phyloP scores from a whole-genome alignment of 2,329 filamentous ascomycete species.

The Epichloe scottii region DNA sequence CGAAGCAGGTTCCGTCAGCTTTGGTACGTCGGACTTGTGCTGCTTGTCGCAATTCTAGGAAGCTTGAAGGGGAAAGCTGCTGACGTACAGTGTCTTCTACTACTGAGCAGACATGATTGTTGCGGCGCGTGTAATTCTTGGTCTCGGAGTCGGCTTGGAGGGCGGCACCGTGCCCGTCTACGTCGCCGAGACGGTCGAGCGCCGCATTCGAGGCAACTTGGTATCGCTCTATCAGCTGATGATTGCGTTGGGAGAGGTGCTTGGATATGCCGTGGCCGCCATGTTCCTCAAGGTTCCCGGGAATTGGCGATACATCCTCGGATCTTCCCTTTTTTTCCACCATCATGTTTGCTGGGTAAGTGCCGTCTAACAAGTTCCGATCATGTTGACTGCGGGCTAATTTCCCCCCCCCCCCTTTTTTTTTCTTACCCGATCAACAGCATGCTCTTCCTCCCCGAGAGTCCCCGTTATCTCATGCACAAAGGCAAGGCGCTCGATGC shows the following conservation, averaged over 20 bases:
- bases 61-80: not conserved
- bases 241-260: slow-evolving; percentile 61
- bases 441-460: slow-evolving; percentile 62
- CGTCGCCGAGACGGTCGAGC: slow-evolving; percentile 59
- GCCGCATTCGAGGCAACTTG: slow-evolving; percentile 54
- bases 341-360: slow-evolving; percentile 24
- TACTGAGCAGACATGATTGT: slow-evolving; percentile 47
- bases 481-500: slow-evolving; percentile 33
- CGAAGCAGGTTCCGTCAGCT: slow-evolving; percentile 55
- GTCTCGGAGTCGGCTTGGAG: slow-evolving; percentile 59
- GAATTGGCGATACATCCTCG: slow-evolving; percentile 64
- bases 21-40: slow-evolving; percentile 24
- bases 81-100: not conserved
- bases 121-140: slow-evolving; percentile 53
- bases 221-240: slow-evolving; percentile 67
- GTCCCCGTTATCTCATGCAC: slow-evolving; percentile 58
- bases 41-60: not conserved
- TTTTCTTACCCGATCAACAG: slow-evolving; percentile 39
- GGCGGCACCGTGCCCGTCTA: slow-evolving; percentile 65
- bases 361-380: not conserved
- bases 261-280: slow-evolving; percentile 60
- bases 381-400: not conserved
- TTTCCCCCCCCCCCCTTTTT: slow-evolving; percentile 14
- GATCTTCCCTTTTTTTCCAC: slow-evolving; percentile 59
- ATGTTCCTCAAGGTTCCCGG: slow-evolving; percentile 59